A percentile compares a stretch with the other conserved stretches of the same genome.
Evolutionary conservation across 176 grass and related monocot genomes (phyloP).

Genomic region (Rhynchospora pubera): DNA sequence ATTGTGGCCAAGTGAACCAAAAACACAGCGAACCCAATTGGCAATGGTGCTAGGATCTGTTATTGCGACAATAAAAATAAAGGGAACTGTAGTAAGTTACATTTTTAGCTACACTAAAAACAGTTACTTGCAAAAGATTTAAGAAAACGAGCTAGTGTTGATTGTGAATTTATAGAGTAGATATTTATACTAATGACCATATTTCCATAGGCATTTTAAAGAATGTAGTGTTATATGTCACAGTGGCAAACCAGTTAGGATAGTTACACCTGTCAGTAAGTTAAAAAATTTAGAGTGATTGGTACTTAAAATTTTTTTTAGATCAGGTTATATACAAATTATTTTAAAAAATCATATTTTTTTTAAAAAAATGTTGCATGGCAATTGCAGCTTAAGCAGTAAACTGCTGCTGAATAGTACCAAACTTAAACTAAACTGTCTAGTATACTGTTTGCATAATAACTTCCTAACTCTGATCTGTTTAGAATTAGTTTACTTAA

Average conservation of each 20-base stretch:
- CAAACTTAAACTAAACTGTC: too few relatives aligned
- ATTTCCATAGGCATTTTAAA: neutral
- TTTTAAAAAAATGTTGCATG: neutral
- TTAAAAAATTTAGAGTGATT: neutral
- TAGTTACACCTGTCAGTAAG: neutral
- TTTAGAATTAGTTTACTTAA: neutral
- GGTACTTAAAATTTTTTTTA: neutral
- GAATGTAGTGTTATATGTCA: neutral
- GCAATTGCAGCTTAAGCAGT: neutral
- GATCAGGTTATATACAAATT: neutral
- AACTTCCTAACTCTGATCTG: neutral
- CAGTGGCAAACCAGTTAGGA: neutral
- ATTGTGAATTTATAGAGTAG: neutral
- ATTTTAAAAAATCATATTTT: neutral
- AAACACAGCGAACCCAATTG: slow-evolving; percentile 93
- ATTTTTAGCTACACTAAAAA: too few relatives aligned
- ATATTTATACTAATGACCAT: neutral
- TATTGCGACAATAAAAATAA: slow-evolving; percentile 9
- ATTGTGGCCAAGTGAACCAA: slow-evolving; percentile 95
- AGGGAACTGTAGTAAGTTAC: neutral
- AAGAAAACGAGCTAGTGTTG: neutral
- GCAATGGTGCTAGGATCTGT: slow-evolving; percentile 85
- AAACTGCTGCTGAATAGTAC: neutral
- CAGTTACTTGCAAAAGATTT: neutral
- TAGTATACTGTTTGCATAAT: too few relatives aligned